Conservation (phyloP, 192 early-diverging fungal genomes). For the Linnemannia schmuckeri region DNA sequence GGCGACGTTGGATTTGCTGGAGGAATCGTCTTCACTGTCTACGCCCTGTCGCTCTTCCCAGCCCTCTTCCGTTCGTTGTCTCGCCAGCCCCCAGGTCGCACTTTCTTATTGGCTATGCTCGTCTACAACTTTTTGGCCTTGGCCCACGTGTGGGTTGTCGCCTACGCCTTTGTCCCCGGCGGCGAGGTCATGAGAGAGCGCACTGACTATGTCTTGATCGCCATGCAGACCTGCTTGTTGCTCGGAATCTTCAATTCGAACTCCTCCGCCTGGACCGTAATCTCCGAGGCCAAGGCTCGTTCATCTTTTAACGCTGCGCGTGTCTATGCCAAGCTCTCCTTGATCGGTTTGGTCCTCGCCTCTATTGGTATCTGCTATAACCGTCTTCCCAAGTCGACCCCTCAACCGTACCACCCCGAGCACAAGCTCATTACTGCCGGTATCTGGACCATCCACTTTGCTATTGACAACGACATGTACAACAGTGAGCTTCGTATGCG, state of each 20-base stretch:
- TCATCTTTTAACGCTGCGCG: conserved; percentile 46
- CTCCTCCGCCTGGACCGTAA: conserved; percentile 22
- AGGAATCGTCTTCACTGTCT: conserved; percentile 74
- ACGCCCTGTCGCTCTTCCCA: conserved; percentile 71
- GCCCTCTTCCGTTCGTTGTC: conserved; percentile 68
- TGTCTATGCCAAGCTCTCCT: conserved; percentile 51
- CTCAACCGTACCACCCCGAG: conserved; percentile 71
- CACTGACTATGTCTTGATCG: conserved; percentile 75
- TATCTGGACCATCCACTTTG: conserved; percentile 92
- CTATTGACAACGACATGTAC: conserved; percentile 90
- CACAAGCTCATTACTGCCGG: conserved; percentile 79
- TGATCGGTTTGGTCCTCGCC: conserved; percentile 55
- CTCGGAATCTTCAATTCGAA: conserved; percentile 66
- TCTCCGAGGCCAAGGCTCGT: conserved; percentile 21
- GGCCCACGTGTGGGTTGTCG: conserved; percentile 85
- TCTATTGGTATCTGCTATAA: conserved; percentile 53
- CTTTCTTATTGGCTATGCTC: conserved; percentile 70
- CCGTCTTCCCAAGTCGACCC: conserved; percentile 65
- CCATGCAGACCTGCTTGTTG: conserved; percentile 72
- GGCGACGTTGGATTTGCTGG: conserved; percentile 75
- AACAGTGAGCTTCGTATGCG: conserved; percentile 80
- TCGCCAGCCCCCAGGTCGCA: conserved; percentile 73
- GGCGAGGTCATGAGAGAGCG: conserved; percentile 80
- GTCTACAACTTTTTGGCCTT: conserved; percentile 80
- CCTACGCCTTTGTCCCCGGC: conserved; percentile 87